These are phyloP conservation scores for Exsudoporus floridanus DNA, from an alignment of 1,284 basidiomycete genomes.

Conservation along the genomic window DNA sequence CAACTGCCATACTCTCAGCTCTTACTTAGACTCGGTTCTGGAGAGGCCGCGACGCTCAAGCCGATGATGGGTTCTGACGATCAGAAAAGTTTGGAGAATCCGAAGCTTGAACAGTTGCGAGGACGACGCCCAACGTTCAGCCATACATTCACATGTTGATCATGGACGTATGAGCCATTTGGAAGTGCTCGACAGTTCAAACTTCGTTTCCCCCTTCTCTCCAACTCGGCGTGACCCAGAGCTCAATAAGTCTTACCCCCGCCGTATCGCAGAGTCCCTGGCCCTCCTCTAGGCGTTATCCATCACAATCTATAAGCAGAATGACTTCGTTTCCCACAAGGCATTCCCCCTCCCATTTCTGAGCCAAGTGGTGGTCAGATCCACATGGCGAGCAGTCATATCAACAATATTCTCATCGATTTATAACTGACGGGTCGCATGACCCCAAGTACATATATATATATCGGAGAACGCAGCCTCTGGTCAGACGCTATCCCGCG, in stretches of 20 bases:
- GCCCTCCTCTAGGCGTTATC: neutral
- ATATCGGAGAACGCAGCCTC: neutral
- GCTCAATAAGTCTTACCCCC: neutral
- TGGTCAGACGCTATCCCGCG: neutral
- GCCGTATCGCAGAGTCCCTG: neutral
- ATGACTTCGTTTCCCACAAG: neutral
- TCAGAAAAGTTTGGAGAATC: neutral
- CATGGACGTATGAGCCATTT: too few relatives aligned
- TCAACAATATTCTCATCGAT: neutral
- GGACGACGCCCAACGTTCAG: too few relatives aligned
- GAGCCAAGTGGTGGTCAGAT: neutral
- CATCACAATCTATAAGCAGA: neutral
- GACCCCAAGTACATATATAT: constrained; percentile 17
- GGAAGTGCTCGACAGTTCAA: neutral
- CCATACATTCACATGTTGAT: neutral
- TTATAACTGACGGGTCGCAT: constrained; percentile 2
- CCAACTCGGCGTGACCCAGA: neutral
- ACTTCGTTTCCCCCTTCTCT: neutral
- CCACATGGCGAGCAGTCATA: neutral
- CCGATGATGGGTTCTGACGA: neutral
- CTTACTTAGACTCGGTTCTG: neutral
- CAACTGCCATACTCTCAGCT: neutral
- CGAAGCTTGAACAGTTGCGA: too few relatives aligned
- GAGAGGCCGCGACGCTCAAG: neutral
- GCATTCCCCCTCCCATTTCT: neutral